These are phyloP conservation scores for Endocarpon pusillum DNA, from an alignment of 495 filamentous ascomycete species.

Conservation along the genomic window DNA sequence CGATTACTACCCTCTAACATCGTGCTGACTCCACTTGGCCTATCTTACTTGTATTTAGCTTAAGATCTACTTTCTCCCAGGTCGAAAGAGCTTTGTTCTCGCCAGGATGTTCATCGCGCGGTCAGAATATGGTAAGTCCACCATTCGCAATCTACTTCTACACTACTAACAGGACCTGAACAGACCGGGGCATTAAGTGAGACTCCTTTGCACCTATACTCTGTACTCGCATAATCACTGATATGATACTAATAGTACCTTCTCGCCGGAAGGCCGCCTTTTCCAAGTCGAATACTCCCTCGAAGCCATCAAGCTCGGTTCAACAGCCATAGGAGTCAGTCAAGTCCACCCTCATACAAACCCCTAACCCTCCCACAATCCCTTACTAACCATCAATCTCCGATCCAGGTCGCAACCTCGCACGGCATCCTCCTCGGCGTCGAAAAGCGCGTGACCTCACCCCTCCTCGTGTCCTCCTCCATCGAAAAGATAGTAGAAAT, in stretches of 20 bases:
- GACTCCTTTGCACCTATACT: constrained; percentile 13
- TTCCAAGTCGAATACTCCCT: constrained; percentile 99
- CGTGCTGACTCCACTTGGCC: constrained; percentile 1
- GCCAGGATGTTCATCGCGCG: constrained; percentile 96
- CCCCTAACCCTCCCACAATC: constrained; percentile 2
- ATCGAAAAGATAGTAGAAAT: constrained; percentile 99
- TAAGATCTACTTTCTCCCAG: too few relatives aligned
- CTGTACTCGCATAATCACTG: neutral
- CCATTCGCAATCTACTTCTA: constrained; percentile 12
- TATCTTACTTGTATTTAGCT: constrained; percentile 2
- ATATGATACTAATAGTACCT: constrained; percentile 50
- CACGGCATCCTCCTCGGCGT: constrained; percentile 92
- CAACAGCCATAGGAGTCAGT: constrained; percentile 85
- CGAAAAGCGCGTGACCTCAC: constrained; percentile 96
- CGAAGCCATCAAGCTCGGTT: constrained; percentile 98
- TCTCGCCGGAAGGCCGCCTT: constrained; percentile 97
- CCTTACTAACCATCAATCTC: constrained; percentile 10
- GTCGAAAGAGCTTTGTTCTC: too few relatives aligned
- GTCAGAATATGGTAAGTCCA: constrained; percentile 92
- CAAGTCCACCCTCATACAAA: constrained; percentile 16
- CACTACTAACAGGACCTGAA: constrained; percentile 14
- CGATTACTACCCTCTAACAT: neutral
- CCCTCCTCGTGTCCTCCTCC: constrained; percentile 87
- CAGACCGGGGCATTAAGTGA: constrained; percentile 99
- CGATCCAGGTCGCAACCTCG: constrained; percentile 59